Evolutionary conservation across 768 basidiomycete species (phyloP), one percentile per base, ranked within the genome.

Genomic region (Tubosaeta brunneosetosa): DNA sequence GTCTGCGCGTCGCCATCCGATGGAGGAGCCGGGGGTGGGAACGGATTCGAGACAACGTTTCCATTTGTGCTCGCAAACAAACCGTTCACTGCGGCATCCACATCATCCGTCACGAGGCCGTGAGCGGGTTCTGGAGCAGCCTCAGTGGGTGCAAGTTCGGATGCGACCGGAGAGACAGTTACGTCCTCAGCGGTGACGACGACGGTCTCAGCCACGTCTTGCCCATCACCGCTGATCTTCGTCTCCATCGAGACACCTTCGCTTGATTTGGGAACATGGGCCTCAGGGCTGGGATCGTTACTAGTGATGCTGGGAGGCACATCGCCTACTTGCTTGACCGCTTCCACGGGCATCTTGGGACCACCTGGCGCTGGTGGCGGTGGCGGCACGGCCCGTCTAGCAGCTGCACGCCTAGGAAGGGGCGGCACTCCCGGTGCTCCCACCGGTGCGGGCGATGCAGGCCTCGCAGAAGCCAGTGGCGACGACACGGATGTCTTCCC

Each of bases 331-430:
- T 54, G 56, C n/a, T 51, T 58, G 22, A 10, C 32, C 7, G 16
- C 48, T 37, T 50, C 47, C 26, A 12, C 52, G 3, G 14, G n/a
- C 33, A 12, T 27, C 17, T 44, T 55, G 1, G 26, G 25, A 6
- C 16, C 44, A 17, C 9, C 46, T 2, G 42, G 17, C n/a, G 50
- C 11, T 3, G 55, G 44, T 9, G 63, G 73, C 2, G 72, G 70
- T 10, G 51, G 60, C 38, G 66, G 67, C 3, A 58, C 65, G 22
- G 50, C 55, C 6, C 69, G 71, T 19, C 86, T 75, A 1, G 78
- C 81, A 44, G 84, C 78, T 0, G 86, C 86, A 42, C 86, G 73
- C 38, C 83, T 75, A 0, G 86, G 86, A 22, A 89, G 66, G 2
- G 86, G 86, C 0, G 86, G 86, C 6, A 72, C 70, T 1, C 57